Percentiles rank a stretch among this genome's conserved stretches.
These are phyloP conservation scores for Raphanus sativus DNA, from an alignment of 345 rosid genomes.

Conservation along the genomic window DNA sequence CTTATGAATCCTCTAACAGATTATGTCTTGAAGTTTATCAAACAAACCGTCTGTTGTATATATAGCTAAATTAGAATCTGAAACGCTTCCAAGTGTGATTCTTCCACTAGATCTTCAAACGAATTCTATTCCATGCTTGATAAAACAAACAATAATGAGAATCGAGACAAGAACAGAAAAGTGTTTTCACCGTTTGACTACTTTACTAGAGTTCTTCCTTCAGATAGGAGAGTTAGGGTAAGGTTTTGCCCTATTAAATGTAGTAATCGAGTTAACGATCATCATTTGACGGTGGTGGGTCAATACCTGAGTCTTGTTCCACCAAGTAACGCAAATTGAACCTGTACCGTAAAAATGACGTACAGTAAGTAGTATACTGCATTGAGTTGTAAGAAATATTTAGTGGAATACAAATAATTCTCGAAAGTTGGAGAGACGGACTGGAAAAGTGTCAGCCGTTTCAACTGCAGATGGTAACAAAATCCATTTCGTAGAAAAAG, in stretches of 20 bases:
- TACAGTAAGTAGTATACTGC: not conserved
- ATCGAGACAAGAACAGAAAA: not conserved
- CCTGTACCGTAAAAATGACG: not conserved
- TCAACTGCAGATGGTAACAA: not conserved
- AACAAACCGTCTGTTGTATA: too few species aligned
- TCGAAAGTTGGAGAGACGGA: not conserved
- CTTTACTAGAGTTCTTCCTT: not conserved
- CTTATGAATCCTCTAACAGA: not conserved
- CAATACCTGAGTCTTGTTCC: not conserved
- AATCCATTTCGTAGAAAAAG: not conserved
- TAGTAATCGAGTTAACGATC: not conserved
- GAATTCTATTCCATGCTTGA: not conserved
- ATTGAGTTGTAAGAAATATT: not conserved
- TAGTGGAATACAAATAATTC: not conserved
- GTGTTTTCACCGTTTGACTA: not conserved
- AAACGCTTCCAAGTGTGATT: not conserved
- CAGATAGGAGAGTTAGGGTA: not conserved
- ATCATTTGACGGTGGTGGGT: not conserved
- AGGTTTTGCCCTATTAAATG: not conserved
- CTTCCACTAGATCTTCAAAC: not conserved
- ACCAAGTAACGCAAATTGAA: not conserved
- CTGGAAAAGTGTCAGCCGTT: not conserved
- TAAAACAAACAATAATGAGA: not conserved
- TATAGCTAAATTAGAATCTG: not conserved
- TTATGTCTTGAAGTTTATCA: not conserved